These are phyloP conservation scores for Metschnikowia bowlesiae DNA, from an alignment of 805 yeast genomes.

Conservation along the genomic window DNA sequence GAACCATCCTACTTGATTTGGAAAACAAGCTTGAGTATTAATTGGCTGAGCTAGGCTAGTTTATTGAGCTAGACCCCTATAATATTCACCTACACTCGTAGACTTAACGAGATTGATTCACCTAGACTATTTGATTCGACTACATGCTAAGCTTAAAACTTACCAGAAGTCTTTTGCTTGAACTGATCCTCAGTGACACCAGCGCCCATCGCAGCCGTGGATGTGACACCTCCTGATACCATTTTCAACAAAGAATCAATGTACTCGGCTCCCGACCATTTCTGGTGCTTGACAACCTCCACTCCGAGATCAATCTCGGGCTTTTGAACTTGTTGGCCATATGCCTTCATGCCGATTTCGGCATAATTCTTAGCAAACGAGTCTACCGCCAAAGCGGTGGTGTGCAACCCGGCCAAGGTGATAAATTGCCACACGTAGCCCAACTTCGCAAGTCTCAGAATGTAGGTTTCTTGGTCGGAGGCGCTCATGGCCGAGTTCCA, in stretches of 20 bases:
- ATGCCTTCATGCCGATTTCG: slow-evolving; percentile 89
- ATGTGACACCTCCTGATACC: slow-evolving; percentile 90
- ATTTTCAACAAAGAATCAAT: slow-evolving; percentile 85
- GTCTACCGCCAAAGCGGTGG: slow-evolving; percentile 89
- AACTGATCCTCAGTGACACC: slow-evolving; percentile 98
- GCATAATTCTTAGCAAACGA: slow-evolving; percentile 76
- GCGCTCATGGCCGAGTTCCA: slow-evolving; percentile 93
- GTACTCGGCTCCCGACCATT: slow-evolving; percentile 98
- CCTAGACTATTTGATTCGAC: not conserved
- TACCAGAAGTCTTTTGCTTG: slow-evolving; percentile 36
- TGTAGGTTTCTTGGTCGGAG: slow-evolving; percentile 85
- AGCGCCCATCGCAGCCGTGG: slow-evolving; percentile 97
- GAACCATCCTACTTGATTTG: too few relatives aligned
- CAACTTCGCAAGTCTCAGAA: slow-evolving; percentile 75
- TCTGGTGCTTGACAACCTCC: slow-evolving; percentile 96
- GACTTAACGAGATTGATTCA: too few relatives aligned
- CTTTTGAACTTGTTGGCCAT: slow-evolving; percentile 81
- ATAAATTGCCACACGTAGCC: slow-evolving; percentile 98
- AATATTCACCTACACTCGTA: too few relatives aligned
- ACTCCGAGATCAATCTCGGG: slow-evolving; percentile 85
- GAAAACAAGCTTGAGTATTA: too few relatives aligned
- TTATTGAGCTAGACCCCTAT: too few relatives aligned
- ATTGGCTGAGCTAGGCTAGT: too few relatives aligned
- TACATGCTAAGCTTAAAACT: slow-evolving; percentile 14
- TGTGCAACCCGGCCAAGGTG: slow-evolving; percentile 94